Conservation (phyloP, 2,329 filamentous ascomycete genomes). For the Fusarium luffae region DNA sequence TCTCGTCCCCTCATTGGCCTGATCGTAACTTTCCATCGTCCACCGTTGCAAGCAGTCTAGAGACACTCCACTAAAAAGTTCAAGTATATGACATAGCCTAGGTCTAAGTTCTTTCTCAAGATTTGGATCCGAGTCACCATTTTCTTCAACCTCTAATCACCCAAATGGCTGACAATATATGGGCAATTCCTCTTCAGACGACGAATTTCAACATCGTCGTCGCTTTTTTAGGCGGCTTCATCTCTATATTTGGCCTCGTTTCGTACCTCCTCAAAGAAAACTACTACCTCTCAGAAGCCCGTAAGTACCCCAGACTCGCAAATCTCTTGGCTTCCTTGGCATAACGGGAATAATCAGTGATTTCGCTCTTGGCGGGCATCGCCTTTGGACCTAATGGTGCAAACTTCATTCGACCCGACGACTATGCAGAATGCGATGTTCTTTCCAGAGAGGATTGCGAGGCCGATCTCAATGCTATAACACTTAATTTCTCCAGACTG, state of each 20-base stretch:
- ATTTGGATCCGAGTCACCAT: not conserved
- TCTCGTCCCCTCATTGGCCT: not conserved
- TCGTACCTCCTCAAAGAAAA: constrained; percentile 91
- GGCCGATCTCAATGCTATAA: constrained; percentile 75
- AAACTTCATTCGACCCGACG: constrained; percentile 78
- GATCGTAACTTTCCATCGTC: not conserved
- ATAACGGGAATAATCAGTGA: constrained; percentile 66
- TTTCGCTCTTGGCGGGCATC: constrained; percentile 82
- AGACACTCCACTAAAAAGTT: not conserved
- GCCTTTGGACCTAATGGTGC: constrained; percentile 81
- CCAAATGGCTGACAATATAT: constrained; percentile 41
- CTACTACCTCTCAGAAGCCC: constrained; percentile 89
- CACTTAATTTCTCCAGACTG: constrained; percentile 84
- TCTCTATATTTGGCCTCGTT: constrained; percentile 89
- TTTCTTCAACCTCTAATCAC: not conserved
- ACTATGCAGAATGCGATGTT: constrained; percentile 69
- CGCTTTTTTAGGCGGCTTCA: constrained; percentile 84
- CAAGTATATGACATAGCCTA: not conserved
- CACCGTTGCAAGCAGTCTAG: not conserved
- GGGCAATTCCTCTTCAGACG: constrained; percentile 61
- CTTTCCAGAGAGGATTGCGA: constrained; percentile 46
- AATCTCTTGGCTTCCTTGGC: constrained; percentile 24
- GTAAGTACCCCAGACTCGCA: constrained; percentile 60
- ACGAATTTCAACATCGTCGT: constrained; percentile 88
- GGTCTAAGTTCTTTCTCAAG: too few relatives aligned